Conservation (phyloP, 2,329 filamentous ascomycete genomes). For the Stachybotrys chartarum region DNA sequence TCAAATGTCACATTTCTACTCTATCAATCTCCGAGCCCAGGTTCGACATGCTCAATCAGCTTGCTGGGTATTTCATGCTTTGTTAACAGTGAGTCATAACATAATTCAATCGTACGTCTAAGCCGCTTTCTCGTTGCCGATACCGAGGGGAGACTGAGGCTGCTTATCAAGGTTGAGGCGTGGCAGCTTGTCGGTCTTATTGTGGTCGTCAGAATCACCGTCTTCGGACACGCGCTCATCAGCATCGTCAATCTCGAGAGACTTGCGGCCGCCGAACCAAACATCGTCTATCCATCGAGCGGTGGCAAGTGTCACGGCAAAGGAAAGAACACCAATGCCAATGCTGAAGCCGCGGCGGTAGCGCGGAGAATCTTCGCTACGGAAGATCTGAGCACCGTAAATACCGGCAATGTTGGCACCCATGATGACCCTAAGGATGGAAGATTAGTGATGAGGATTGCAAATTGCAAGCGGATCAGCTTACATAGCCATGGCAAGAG, state of each 20-base stretch:
- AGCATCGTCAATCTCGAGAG: not conserved
- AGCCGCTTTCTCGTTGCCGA: not conserved
- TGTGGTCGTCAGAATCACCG: not conserved
- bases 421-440: conserved; percentile 43
- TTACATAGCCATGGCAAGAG: conserved; percentile 52
- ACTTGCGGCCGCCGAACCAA: not conserved
- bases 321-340: conserved; percentile 32
- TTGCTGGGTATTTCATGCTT: not conserved
- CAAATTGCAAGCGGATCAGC: conserved; percentile 1
- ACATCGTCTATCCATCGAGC: conserved; percentile 36
- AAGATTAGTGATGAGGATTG: not conserved
- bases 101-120: not conserved
- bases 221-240: not conserved
- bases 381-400: conserved; percentile 54
- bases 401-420: conserved; percentile 55
- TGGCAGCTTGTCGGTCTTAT: not conserved
- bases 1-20: no score
- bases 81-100: not conserved
- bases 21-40: no score
- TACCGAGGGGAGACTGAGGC: not conserved
- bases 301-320: conserved; percentile 33
- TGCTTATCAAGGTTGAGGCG: not conserved
- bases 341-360: conserved; percentile 45
- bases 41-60: not conserved
- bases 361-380: conserved; percentile 39